Base-by-base conservation (phyloP, 106 monocot genomes). In the Apostasia shenzhenica region DNA sequence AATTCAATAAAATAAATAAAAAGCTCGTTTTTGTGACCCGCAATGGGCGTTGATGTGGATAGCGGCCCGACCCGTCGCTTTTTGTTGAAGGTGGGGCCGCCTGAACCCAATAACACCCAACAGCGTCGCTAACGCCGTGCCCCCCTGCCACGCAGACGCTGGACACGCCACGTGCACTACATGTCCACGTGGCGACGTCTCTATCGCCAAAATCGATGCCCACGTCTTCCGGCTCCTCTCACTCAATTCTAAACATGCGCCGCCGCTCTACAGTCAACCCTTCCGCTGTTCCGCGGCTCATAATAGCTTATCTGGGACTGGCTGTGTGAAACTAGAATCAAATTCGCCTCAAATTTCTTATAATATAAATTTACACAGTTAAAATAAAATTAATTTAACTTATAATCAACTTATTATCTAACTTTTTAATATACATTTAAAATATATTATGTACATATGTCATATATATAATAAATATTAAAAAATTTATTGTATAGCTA, bases 171-270 rank as follows among this genome's bases (percentile, higher is more conserved):
- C 59, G 59, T 59, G 59, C 59, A 26, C 26, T 40, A 2, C 8
- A 59, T 38, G 40, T 59, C 59, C 59, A 59, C 58, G 58, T 58
- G 58, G 58, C 58, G 26, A 58, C 4, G 58, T 58, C 58, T 6
- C 14, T 37, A 38, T 58, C 58, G 4, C 6, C 14, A 7, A 37
- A 37, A 38, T 37, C 14, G 58, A 58, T 38, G 4, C 38, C 58
- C 58, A 58, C 41, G 59, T 39, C 0, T 59, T 59, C 40, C 59
- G n/a, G 59, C 59, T 40, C 8, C 59, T 14, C 2, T 2, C 26
- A 26, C 26, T 26, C 26, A 26, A 26, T 26, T 26, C 0, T 26
- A 26, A 55, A 55, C 55, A 26, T 55, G 6, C 14, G 26, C 14
- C 14, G 14, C 2, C 58, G 1, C 58, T 37, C 1, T 39, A 0